These are phyloP conservation scores for Nitzschia palea DNA, from an alignment of 108 stramenopile genomes.

Conservation along the genomic window DNA sequence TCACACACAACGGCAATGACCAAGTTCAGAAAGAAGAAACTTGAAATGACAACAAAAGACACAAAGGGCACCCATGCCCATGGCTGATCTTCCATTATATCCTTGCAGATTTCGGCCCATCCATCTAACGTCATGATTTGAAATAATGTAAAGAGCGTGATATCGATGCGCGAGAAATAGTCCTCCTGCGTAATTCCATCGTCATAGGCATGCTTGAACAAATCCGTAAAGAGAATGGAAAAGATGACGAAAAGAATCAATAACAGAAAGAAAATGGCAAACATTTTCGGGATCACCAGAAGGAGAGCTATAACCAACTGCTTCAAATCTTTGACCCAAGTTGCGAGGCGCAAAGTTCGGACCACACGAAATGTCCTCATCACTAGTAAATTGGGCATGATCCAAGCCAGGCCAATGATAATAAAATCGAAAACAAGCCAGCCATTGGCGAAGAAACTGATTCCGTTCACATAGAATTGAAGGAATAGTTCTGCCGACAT, in stretches of 20 bases:
- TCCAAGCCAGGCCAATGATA: constrained; percentile 62
- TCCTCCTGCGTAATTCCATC: constrained; percentile 9
- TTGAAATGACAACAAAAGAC: constrained; percentile 50
- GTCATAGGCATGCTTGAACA: constrained; percentile 38
- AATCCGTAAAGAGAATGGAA: constrained; percentile 62
- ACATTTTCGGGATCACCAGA: constrained; percentile 66
- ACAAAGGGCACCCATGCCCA: constrained; percentile 61
- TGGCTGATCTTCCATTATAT: constrained; percentile 20
- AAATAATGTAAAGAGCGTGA: constrained; percentile 57
- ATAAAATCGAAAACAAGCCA: constrained; percentile 73
- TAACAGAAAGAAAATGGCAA: constrained; percentile 52
- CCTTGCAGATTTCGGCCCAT: constrained; percentile 44
- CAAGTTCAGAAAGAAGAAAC: constrained; percentile 72
- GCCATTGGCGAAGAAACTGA: constrained; percentile 43
- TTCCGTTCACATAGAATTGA: constrained; percentile 57
- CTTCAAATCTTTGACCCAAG: constrained; percentile 46
- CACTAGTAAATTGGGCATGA: constrained; percentile 46
- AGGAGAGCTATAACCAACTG: constrained; percentile 61
- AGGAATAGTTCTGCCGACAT: constrained; percentile 57
- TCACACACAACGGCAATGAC: constrained; percentile 80
- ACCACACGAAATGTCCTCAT: constrained; percentile 74
- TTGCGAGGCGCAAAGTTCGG: constrained; percentile 58
- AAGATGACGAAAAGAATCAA: constrained; percentile 69
- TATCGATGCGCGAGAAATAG: constrained; percentile 52
- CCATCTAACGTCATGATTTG: constrained; percentile 72